Base-by-base conservation (phyloP, 2,329 filamentous ascomycete genomes). In the Escovopsis sp. region DNA sequence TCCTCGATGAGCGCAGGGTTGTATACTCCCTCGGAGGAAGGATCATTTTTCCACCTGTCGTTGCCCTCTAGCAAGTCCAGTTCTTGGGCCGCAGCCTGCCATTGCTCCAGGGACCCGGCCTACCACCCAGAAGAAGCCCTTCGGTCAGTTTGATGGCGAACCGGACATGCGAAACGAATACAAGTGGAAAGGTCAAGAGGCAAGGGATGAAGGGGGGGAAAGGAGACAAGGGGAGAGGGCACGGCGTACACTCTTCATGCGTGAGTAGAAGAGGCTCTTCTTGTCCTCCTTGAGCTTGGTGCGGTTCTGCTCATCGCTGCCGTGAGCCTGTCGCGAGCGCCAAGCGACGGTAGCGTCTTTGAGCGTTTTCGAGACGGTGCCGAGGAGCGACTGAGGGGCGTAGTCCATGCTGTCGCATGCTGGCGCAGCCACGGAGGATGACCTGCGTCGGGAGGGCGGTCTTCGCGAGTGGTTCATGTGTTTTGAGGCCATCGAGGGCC, bases 61-160 rank as follows among this genome's bases (percentile, higher is more conserved):
- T 89, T 86, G 37, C 79, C 79, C 57, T 94, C 85, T 12, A 94
- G 65, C 9, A 70, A 58, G 55, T 95, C 88, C 35, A 95, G 72
- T 54, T 88, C 80, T 35, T 69, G 70, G 2, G 88, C 88, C 9
- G 84, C 81, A 13, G 66, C 65, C 50, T 79, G 73, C 86, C 88
- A 95, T 55, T 87, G 76, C 39, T 71, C 64, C 50, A 79, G 72
- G 1, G 74, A 74, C 45, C 75, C 71, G 46, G 85, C 83, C 78
- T 85, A 24, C 5, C 7, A 39, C 5, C n/a, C 27, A 11, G 27
- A 9, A 11, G 7, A 11, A 30, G 8, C 11, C 27, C 27, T 9
- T 9, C 8, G 27, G 7, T 30, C 3, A 30, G 27, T 11, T 30
- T 30, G 11, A 4, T 9, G 27, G 27, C 8, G 11, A 3, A 30